phyloP scores from a whole-genome alignment of 2,329 filamentous ascomycete species.

The Aaosphaeria pasadenensis region DNA sequence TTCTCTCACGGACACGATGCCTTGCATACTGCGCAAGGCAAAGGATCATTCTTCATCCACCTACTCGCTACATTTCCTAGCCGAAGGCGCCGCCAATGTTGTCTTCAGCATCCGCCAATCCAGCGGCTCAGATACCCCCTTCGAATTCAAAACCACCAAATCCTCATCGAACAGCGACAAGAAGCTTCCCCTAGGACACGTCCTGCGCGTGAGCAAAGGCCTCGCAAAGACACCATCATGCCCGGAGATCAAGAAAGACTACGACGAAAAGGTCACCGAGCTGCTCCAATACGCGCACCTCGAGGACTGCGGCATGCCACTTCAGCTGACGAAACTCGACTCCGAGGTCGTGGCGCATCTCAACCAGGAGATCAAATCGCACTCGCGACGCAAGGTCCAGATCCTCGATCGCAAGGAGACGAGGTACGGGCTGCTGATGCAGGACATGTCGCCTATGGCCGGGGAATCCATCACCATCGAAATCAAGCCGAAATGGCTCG shows the following conservation, averaged over 20 bases:
- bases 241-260: conserved; percentile 23
- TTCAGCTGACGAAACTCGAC: background rate
- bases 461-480: conserved; percentile 32
- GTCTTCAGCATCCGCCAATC: conserved; percentile 24
- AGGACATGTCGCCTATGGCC: conserved; percentile 24
- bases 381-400: background rate
- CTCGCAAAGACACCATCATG: conserved; percentile 20
- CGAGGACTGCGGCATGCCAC: background rate
- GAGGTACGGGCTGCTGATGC: conserved; percentile 23
- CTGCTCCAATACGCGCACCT: background rate
- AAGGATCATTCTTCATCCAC: background rate
- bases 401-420: background rate
- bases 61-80: conserved; percentile 22
- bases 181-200: conserved; percentile 7
- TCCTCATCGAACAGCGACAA: background rate
- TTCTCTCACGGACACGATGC: too few species aligned
- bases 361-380: background rate
- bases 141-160: background rate
- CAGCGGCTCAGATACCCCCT: background rate
- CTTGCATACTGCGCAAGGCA: too few species aligned
- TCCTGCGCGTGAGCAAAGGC: conserved; percentile 31
- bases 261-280: conserved; percentile 11
- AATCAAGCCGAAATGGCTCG: conserved; percentile 50
- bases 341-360: background rate
- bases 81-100: conserved; percentile 33